These are phyloP conservation scores for Coniochaeta prunicola DNA, from an alignment of 2,329 filamentous ascomycete genomes.

Conservation along the genomic window DNA sequence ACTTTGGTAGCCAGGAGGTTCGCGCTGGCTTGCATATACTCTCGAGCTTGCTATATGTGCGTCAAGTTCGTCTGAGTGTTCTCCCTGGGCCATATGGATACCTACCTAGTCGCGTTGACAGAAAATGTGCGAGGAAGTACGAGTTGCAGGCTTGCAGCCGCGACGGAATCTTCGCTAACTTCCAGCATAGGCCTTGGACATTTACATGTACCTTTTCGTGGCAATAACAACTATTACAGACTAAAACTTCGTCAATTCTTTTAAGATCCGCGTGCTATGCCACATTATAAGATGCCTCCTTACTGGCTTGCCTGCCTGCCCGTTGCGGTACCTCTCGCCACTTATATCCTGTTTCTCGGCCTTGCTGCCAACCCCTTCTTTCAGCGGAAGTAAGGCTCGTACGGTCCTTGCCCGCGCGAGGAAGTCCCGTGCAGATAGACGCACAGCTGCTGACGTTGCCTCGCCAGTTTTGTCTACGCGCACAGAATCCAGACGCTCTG, in stretches of 20 bases:
- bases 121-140: background rate
- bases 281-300: conserved; percentile 8
- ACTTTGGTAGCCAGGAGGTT: background rate
- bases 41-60: background rate
- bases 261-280: too few species aligned
- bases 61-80: background rate
- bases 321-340: conserved; percentile 49
- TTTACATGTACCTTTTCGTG: too few species aligned
- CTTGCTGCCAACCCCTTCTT: conserved; percentile 61
- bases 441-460: background rate
- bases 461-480: conserved; percentile 67
- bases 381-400: conserved; percentile 64
- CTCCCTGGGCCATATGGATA: background rate
- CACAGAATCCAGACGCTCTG: conserved; percentile 69
- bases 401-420: background rate
- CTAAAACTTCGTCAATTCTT: too few species aligned
- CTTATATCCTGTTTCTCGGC: conserved; percentile 62
- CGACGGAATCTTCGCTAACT: background rate
- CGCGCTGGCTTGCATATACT: background rate
- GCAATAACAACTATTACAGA: too few species aligned
- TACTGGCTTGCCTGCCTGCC: conserved; percentile 41
- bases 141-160: background rate
- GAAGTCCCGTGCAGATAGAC: background rate
- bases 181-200: too few species aligned
- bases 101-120: too few species aligned